Percentiles rank a stretch among this genome's conserved stretches.
These are phyloP conservation scores for Prinsepia uniflora DNA, from an alignment of 306 rosid genomes.

Conservation along the genomic window DNA sequence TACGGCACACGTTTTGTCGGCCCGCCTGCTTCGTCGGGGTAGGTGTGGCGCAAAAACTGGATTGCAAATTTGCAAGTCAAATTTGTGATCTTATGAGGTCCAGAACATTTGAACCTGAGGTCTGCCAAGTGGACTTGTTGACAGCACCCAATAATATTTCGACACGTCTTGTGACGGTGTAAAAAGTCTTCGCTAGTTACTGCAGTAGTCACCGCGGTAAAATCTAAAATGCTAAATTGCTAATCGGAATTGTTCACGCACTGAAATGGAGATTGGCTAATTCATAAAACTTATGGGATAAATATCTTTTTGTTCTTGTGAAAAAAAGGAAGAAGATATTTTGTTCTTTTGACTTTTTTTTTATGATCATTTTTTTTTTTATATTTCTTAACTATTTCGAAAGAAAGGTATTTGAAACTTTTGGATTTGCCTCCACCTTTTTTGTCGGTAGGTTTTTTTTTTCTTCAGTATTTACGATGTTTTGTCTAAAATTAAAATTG, in stretches of 20 bases:
- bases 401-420: too few relatives aligned
- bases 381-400: too few relatives aligned
- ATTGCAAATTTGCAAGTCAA: not conserved
- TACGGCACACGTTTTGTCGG: slow-evolving; percentile 22
- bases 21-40: not conserved
- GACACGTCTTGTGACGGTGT: not conserved
- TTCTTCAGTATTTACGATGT: too few relatives aligned
- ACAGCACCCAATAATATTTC: not conserved
- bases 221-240: not conserved
- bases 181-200: not conserved
- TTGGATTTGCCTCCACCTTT: too few relatives aligned
- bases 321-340: too few relatives aligned
- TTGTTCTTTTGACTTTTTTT: too few relatives aligned
- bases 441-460: too few relatives aligned
- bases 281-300: not conserved
- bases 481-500: too few relatives aligned
- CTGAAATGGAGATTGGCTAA: not conserved
- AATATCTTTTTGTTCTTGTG: not conserved
- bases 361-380: too few relatives aligned
- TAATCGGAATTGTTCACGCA: not conserved
- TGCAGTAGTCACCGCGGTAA: not conserved
- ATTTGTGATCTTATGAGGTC: slow-evolving; percentile 6
- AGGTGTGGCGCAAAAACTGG: slow-evolving; percentile 4
- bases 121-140: not conserved
- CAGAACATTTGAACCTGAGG: not conserved